Base-by-base conservation (phyloP, 176 grass and related monocot genomes). In the Oryza nivara region DNA sequence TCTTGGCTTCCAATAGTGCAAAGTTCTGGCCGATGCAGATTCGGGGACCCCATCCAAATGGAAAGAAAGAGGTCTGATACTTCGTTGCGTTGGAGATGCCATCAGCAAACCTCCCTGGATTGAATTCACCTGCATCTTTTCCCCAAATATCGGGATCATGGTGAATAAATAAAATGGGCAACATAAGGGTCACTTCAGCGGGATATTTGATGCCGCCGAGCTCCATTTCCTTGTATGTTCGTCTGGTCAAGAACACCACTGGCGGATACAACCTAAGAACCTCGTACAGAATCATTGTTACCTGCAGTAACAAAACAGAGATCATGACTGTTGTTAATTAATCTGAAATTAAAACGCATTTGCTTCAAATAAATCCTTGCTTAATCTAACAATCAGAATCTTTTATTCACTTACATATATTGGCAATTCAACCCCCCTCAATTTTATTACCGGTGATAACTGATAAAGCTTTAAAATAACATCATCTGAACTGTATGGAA, bases 11-110 rank as follows among this genome's bases (percentile, higher is more conserved):
- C 0, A 94, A 16, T 67, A 97, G 34, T 1, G 92, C 89, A 11
- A 94, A 94, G 71, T 78, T 94, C 77, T 97, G 83, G 16, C 92
- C 94, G 1, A 94, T 94, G 75, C 92, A 92, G 49, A 92, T 89
- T 28, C 90, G 77, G 26, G 92, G 94, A 19, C 92, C 94, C 65
- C 83, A 56, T 17, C 94, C 85, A 14, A 97, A 97, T 0, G 92
- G 94, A 44, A 94, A 91, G 86, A 92, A 97, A 1, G 86, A 88
- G 0, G 67, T 25, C 19, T 80, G 88, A 76, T 92, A 26, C 56
- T 85, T 92, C 1, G 85, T 86, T 1, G 90, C 90, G 23, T 90
- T 92, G 1, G 90, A 89, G 61, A 97, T 85, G 30, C 94, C 92
- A 40, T 89, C 83, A 3, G 80, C 83, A 48, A 97, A 97, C 49